Conservation (phyloP, 2,329 filamentous ascomycete genomes). For the Thelonectria discophora region DNA sequence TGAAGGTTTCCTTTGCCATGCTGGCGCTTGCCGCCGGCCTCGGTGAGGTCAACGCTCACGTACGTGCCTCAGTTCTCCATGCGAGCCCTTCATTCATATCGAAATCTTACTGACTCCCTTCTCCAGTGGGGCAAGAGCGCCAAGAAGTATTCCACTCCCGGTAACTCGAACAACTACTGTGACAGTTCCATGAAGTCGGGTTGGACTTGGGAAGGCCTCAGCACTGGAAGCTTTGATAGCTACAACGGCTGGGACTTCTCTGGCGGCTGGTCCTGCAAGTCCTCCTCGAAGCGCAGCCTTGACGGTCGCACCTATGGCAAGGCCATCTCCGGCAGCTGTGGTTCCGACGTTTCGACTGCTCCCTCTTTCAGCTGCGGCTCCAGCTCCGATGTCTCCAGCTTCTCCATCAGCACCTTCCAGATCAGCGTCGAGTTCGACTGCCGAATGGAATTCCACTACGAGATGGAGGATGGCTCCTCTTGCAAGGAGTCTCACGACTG, state of each 20-base stretch:
- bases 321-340: slow-evolving; percentile 67
- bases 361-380: slow-evolving; percentile 65
- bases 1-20: slow-evolving; percentile 62
- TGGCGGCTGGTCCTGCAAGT: slow-evolving; percentile 75
- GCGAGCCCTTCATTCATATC: not conserved
- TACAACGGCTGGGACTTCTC: slow-evolving; percentile 78
- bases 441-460: slow-evolving; percentile 85
- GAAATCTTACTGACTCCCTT: slow-evolving; percentile 17
- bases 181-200: slow-evolving; percentile 72
- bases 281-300: slow-evolving; percentile 66
- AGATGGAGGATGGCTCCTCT: slow-evolving; percentile 80
- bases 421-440: slow-evolving; percentile 78
- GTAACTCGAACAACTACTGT: slow-evolving; percentile 81
- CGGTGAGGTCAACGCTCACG: slow-evolving; percentile 59
- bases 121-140: slow-evolving; percentile 40
- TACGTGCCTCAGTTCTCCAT: slow-evolving; percentile 43
- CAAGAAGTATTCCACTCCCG: slow-evolving; percentile 70
- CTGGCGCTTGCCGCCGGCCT: slow-evolving; percentile 61
- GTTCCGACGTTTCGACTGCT: slow-evolving; percentile 54
- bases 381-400: slow-evolving; percentile 55
- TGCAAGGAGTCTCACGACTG: slow-evolving; percentile 83
- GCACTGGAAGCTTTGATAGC: slow-evolving; percentile 65
- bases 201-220: slow-evolving; percentile 75
- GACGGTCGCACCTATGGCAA: slow-evolving; percentile 64
- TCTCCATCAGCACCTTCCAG: slow-evolving; percentile 80